These are phyloP conservation scores for Escallonia rubra DNA, from an alignment of 129 eudicot species.

Conservation along the genomic window DNA sequence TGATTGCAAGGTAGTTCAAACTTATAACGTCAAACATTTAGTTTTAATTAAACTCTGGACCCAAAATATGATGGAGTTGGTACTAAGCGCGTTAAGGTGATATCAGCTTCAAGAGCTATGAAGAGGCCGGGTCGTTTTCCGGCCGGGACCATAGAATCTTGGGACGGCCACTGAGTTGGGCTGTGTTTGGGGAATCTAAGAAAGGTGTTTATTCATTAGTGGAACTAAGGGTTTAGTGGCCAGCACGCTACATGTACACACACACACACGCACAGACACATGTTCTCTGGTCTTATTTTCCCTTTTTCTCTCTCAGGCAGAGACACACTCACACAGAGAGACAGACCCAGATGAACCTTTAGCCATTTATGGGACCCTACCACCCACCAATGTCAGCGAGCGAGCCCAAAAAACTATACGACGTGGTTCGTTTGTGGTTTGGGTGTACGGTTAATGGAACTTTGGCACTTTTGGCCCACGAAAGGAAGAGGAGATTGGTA, in stretches of 20 bases:
- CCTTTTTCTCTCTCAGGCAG: background rate
- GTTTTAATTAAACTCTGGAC: no score
- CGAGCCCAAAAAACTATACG: no score
- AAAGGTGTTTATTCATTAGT: conserved; percentile 25
- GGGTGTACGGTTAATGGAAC: conserved; percentile 2
- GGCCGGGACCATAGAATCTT: conserved; percentile 46
- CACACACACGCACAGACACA: conserved; percentile 1
- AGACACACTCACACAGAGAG: background rate
- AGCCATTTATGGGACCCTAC: no score
- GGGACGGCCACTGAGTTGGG: conserved; percentile 41
- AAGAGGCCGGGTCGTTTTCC: conserved; percentile 11
- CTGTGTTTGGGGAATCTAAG: conserved; percentile 22
- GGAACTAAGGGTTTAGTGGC: conserved; percentile 18
- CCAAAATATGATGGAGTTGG: conserved; percentile 34
- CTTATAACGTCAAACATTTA: background rate
- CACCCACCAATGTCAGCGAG: no score
- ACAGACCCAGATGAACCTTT: no score
- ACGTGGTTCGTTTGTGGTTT: background rate
- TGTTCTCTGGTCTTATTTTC: background rate
- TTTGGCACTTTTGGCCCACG: conserved; percentile 35
- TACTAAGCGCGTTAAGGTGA: conserved; percentile 20
- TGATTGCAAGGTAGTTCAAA: background rate
- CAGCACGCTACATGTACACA: conserved; percentile 12
- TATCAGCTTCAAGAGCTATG: conserved; percentile 8
- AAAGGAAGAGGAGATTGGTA: conserved; percentile 6